Conservation (phyloP, 306 rosid species). For the Biancaea sappan region DNA sequence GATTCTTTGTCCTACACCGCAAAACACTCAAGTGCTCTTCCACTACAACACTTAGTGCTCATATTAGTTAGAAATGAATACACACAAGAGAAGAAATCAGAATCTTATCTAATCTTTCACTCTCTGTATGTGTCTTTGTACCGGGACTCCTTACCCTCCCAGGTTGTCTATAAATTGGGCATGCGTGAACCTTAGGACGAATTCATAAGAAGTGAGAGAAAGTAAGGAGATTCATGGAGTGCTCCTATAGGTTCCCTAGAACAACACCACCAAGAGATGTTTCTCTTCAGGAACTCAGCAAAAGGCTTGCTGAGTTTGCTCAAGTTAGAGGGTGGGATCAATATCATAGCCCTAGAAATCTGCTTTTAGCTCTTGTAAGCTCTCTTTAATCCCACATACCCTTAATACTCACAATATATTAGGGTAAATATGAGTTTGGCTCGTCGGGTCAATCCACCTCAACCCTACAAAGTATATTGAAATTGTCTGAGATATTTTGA, state of each 20-base stretch:
- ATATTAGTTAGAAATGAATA: conserved; percentile 29
- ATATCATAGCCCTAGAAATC: conserved; percentile 82
- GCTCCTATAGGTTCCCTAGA: conserved; percentile 39
- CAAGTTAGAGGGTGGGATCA: conserved; percentile 81
- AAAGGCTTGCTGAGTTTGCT: conserved; percentile 71
- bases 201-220: conserved; percentile 7
- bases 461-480: too few species aligned
- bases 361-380: conserved; percentile 75
- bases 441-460: too few species aligned
- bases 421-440: too few species aligned
- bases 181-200: conserved; percentile 26
- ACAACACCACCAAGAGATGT: conserved; percentile 53
- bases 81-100: not conserved
- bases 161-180: conserved; percentile 53
- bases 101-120: conserved; percentile 4
- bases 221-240: conserved; percentile 43
- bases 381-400: not conserved
- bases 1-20: conserved; percentile 39
- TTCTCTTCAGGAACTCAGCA: conserved; percentile 71
- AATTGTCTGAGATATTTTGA: too few species aligned
- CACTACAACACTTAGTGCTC: conserved; percentile 51
- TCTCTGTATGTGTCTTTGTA: not conserved
- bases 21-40: conserved; percentile 56
- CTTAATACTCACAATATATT: too few species aligned
- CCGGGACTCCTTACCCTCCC: not conserved